Evolutionary conservation across 108 stramenopile genomes (phyloP), one percentile per base, ranked within the genome.

Genomic region (Fistulifera solaris): DNA sequence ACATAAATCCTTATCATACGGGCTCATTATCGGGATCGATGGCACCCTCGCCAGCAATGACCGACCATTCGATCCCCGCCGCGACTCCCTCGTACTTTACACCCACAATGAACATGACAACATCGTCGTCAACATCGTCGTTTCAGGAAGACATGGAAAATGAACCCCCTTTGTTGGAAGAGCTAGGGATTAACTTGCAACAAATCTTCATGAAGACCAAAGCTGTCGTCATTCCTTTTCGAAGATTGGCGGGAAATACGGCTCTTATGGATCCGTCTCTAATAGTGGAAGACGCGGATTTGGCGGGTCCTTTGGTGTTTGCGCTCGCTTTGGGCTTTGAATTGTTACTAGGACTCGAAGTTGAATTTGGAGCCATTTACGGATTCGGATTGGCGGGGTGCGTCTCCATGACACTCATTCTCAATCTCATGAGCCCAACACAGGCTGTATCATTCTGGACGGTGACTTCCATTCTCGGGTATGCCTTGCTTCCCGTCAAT

Each of bases 331-430:
- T 98, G 21, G 99, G 96, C 6, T 75, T 82, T 0, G 92, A 91
- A 68, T 79, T 99, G 61, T 52, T 98, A 15, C 54, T 98, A 18
- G 56, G 56, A 18, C 95, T 94, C 2, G 96, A 97, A 70, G 52
- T 97, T 44, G 92, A 94, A 59, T 99, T 99, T 63, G 96, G 97
- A 42, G 98, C 97, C 59, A 96, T 99, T 61, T 99, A 98, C 68
- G 94, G 95, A 1, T 97, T 95, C 53, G 91, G 96, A 1, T 43
- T 93, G 35, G 93, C 96, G 63, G 98, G 96, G 26, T 92, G 95
- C 65, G 38, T 85, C n/a, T 90, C 94, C 52, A 97, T 95, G 83
- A 83, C 84, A 17, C 38, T 90, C n/a, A 68, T 99, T 15, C 52
- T 98, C n/a, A 96, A 96, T 69, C 71, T 99, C 17, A 83, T 98